Evolutionary conservation across 805 yeast genomes (phyloP).

Genomic region (Barnettozyma vustinii): DNA sequence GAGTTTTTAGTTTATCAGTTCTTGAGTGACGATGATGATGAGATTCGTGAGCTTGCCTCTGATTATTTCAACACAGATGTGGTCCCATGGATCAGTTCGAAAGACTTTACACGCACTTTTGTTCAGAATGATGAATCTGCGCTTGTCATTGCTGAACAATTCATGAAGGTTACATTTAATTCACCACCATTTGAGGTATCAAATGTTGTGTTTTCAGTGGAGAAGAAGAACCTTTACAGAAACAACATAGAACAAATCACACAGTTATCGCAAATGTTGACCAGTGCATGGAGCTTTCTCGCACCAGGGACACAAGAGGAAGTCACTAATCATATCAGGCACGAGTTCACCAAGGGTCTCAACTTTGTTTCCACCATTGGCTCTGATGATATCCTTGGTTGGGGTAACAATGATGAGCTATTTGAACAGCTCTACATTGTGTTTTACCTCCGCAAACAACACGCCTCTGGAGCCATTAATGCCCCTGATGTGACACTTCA

Average conservation of each 20-base stretch:
- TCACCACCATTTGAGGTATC: slow-evolving; percentile 18
- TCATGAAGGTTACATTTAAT: slow-evolving; percentile 15
- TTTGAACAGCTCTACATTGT: slow-evolving; percentile 4
- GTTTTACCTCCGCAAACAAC: background rate
- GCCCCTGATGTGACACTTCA: background rate
- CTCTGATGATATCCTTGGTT: slow-evolving; percentile 4
- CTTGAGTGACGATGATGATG: slow-evolving; percentile 64
- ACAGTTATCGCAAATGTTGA: slow-evolving; percentile 22
- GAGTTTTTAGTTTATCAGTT: slow-evolving; percentile 30
- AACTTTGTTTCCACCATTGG: background rate
- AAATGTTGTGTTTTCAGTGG: slow-evolving; percentile 54
- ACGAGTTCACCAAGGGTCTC: background rate
- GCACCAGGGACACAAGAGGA: background rate
- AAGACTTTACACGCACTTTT: slow-evolving; percentile 16
- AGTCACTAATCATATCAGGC: background rate
- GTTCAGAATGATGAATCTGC: slow-evolving; percentile 9
- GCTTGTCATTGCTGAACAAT: slow-evolving; percentile 11
- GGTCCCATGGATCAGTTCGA: slow-evolving; percentile 32
- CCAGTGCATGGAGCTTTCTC: slow-evolving; percentile 5
- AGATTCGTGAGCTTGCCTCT: slow-evolving; percentile 46
- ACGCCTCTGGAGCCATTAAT: background rate
- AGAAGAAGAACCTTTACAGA: slow-evolving; percentile 61
- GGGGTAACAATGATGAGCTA: slow-evolving; percentile 6
- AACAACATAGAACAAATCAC: slow-evolving; percentile 35
- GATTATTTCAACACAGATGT: slow-evolving; percentile 32